Evolutionary conservation across 352 stramenopile species (phyloP).

Genomic region (Globisporangium heterothallicum): DNA sequence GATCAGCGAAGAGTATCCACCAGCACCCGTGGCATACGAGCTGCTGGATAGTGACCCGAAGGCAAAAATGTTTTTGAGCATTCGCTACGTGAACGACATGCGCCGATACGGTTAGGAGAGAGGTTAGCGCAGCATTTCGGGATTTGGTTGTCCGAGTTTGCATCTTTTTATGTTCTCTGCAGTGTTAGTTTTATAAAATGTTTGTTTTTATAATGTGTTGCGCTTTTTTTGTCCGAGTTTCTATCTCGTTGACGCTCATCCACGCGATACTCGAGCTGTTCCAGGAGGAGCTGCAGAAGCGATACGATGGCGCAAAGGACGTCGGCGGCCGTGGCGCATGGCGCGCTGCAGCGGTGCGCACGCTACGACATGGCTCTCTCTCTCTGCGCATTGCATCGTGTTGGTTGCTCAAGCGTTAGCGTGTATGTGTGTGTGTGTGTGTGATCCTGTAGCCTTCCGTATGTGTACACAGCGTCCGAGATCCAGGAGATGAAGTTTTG

Average conservation of each 20-base stretch:
- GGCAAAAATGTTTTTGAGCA: conserved; percentile 71
- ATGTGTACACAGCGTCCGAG: conserved; percentile 73
- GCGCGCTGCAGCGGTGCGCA: conserved; percentile 60
- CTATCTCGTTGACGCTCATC: no score
- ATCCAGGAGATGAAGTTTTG: conserved; percentile 89
- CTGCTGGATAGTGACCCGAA: conserved; percentile 41
- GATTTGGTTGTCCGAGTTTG: no score
- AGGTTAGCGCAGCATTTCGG: no score
- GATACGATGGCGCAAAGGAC: conserved; percentile 15
- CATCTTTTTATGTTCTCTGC: no score
- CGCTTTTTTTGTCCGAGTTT: no score
- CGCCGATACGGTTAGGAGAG: conserved; percentile 67
- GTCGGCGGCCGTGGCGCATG: conserved; percentile 33
- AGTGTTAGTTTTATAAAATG: no score
- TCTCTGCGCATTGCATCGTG: not conserved
- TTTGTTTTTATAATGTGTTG: no score
- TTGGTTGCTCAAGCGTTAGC: no score
- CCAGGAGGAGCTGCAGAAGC: no score
- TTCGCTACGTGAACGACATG: conserved; percentile 88
- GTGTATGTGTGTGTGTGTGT: not conserved
- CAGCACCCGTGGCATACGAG: conserved; percentile 37
- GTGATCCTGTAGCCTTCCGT: conserved; percentile 46
- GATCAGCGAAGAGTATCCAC: conserved; percentile 45
- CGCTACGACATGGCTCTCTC: not conserved
- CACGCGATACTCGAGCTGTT: no score